These are phyloP conservation scores for Sclerotinia sclerotiorum DNA, from an alignment of 2,329 filamentous ascomycete genomes.

Conservation along the genomic window DNA sequence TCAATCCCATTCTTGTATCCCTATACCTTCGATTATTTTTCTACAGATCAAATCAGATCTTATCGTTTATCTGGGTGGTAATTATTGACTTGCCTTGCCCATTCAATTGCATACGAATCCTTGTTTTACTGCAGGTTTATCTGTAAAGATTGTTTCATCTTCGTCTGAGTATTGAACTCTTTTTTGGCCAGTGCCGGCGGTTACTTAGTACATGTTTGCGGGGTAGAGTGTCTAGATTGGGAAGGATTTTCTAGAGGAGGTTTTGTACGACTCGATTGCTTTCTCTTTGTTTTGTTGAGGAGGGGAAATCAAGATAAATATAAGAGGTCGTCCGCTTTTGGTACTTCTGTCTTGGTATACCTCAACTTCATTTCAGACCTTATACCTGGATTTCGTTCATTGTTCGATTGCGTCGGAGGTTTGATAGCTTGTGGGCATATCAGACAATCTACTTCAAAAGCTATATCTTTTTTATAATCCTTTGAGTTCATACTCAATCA, in stretches of 20 bases:
- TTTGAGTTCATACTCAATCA: background rate
- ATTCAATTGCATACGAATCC: background rate
- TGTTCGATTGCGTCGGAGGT: background rate
- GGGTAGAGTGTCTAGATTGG: constrained; percentile 1
- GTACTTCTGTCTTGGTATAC: background rate
- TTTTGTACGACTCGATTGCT: background rate
- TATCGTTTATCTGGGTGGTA: background rate
- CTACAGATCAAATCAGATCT: background rate
- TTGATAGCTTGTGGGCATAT: background rate
- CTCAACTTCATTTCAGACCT: background rate
- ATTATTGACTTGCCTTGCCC: background rate
- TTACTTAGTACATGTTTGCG: background rate
- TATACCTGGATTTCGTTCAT: background rate
- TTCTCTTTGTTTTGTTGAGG: constrained; percentile 4
- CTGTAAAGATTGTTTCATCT: constrained; percentile 1
- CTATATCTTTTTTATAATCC: background rate
- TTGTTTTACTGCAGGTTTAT: background rate
- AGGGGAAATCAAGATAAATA: background rate
- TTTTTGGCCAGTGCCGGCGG: background rate
- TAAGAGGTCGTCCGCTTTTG: constrained; percentile 3
- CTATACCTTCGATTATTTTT: background rate
- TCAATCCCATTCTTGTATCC: background rate
- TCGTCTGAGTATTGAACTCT: constrained; percentile 1
- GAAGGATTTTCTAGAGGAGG: background rate
- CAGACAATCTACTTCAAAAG: background rate